Conservation (phyloP, 176 grass and related monocot species). For the Aegilops sharonensis region DNA sequence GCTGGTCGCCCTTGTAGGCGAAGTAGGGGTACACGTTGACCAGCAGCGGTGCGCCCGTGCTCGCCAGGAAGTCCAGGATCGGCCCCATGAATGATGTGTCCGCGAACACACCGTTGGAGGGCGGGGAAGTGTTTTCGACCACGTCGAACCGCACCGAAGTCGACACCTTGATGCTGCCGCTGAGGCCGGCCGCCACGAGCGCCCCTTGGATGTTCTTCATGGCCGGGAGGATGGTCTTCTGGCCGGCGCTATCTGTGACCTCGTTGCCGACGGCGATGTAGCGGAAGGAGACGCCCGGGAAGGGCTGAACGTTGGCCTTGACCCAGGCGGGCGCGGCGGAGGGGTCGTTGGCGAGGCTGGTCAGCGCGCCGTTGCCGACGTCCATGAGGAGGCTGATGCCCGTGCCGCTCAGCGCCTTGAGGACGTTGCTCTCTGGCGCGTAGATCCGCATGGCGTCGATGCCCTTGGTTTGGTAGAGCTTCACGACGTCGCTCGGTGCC, state of each 20-base stretch:
- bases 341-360: slow-evolving; percentile 17
- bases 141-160: slow-evolving; percentile 38
- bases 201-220: slow-evolving; percentile 56
- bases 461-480: slow-evolving; percentile 45
- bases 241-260: slow-evolving; percentile 8
- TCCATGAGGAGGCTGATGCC: slow-evolving; percentile 48
- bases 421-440: slow-evolving; percentile 24
- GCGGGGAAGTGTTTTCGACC: slow-evolving; percentile 35
- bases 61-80: slow-evolving; percentile 34
- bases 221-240: slow-evolving; percentile 50
- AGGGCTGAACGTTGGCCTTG: slow-evolving; percentile 41
- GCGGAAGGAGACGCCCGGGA: slow-evolving; percentile 35
- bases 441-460: slow-evolving; percentile 64
- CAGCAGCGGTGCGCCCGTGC: slow-evolving; percentile 54
- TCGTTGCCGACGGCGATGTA: slow-evolving; percentile 80
- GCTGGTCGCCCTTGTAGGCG: slow-evolving; percentile 21
- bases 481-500: slow-evolving; percentile 35
- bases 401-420: slow-evolving; percentile 40
- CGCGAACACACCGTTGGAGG: slow-evolving; percentile 41
- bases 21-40: slow-evolving; percentile 84
- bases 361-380: slow-evolving; percentile 36
- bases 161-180: slow-evolving; percentile 48
- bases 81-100: slow-evolving; percentile 18
- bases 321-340: slow-evolving; percentile 44
- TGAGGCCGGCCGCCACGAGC: slow-evolving; percentile 23